Base-by-base conservation (phyloP, 2,329 filamentous ascomycete species). In the Nannizzia gypsea region DNA sequence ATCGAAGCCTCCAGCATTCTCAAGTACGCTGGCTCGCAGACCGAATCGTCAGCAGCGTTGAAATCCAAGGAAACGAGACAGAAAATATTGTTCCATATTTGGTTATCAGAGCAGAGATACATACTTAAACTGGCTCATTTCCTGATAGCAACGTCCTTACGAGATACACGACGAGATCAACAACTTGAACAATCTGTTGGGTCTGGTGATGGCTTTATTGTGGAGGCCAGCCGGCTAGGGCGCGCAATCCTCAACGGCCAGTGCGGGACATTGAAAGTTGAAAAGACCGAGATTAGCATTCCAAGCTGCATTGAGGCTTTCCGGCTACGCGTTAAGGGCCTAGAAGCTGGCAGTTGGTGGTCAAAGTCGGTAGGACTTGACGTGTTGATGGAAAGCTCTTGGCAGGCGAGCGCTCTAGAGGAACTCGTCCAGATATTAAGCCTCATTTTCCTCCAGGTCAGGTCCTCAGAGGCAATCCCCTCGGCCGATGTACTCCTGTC, bases 371-470 rank as follows among this genome's bases (percentile, higher is more conserved):
- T 77, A 57, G 73, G 75, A 9, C 78, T 80, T 22, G 79, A 82
- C 20, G 42, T 56, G 48, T 77, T 82, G 40, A 77, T 79, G 1
- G 83, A 84, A 24, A 79, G 81, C 38, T 77, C 81, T 57, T 92
- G 86, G 83, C 73, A 81, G 24, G 78, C 80, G 59, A 83, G 80
- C 3, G 75, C 84, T 26, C 75, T 90, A 22, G 83, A 84, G 13
- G 89, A 95, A 71, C 80, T 87, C 48, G 77, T 87, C 42, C 87
- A 93, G 68, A 80, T 86, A 44, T 77, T 93, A 72, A 85, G 89
- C 56, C 78, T 90, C 15, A 75, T 90, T 24, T 88, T 91, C 66
- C 80, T 89, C 64, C 78, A 88, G 20, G 73, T 90, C 36, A 85
- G 88, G 63, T 74, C 81, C 54, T 79, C 80, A 57, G 71, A 77